Base-by-base conservation (phyloP, 2,329 filamentous ascomycete genomes). In the Xylariaceae sp. region DNA sequence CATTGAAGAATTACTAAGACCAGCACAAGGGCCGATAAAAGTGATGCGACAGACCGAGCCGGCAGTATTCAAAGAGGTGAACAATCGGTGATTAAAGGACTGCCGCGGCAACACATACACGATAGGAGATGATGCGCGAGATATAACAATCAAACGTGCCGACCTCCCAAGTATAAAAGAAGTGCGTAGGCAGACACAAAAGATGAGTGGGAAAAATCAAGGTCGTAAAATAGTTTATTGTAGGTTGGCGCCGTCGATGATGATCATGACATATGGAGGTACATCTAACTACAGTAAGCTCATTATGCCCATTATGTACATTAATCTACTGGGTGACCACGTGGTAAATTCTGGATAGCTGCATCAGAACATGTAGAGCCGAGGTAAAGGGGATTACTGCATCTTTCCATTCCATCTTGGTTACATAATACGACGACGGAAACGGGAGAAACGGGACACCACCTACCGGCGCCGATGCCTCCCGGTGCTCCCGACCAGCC, bases 251-350 rank as follows among this genome's bases (percentile, higher is more conserved):
- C 8, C 8, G 35, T 51, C 46, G 47, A 54, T 43, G 53, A 55
- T 53, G 54, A 55, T 55, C 50, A 56, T 59, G 54, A 47, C 54
- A 45, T 45, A 30, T 37, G 35, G 51, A 57, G 44, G 52, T 58
- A 53, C 49, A 55, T 45, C 47, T 51, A 51, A 42, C 43, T 51
- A 34, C 8, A 8, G 32, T 6, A 8, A 34, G 8, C 32, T 5
- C 8, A 5, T 34, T 34, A 34, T 34, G 2, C 32, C 6, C 6
- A 6, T 5, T 8, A 34, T 34, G 32, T 34, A 34, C 32, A 19
- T 19, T 19, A 19, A 19, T 19, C 19, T 19, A 19, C 19, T 19
- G 19, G 1, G 19, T 19, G 19, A 19, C 19, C 19, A 19, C 19
- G 19, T 19, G 19, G 19, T 19, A 19, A 19, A 19, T 19, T 19